phyloP scores from a whole-genome alignment of 1,284 basidiomycete species.

The Leccinum pachyderme region DNA sequence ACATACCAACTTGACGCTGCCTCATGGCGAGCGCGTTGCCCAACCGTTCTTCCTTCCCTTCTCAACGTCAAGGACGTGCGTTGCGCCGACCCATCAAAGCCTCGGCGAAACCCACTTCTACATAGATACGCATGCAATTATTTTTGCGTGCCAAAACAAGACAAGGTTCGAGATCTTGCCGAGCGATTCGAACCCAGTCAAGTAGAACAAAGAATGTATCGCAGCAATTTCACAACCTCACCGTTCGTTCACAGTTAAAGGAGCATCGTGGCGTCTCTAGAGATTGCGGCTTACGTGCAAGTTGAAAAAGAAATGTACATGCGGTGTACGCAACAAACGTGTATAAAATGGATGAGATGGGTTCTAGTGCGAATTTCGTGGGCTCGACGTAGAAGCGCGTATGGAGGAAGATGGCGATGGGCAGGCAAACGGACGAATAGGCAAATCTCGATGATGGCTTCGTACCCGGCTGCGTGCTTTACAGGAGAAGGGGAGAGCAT shows the following conservation, averaged over 20 bases:
- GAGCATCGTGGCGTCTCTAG: conserved; percentile 17
- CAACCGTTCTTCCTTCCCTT: conserved; percentile 3
- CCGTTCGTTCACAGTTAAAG: conserved; percentile 5
- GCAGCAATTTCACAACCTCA: conserved; percentile 14
- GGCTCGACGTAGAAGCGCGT: not conserved
- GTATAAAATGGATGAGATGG: conserved; percentile 7
- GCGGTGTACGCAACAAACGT: conserved; percentile 17
- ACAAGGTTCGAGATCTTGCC: conserved; percentile 22
- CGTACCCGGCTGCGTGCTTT: not conserved
- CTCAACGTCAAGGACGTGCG: not conserved
- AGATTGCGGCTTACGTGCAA: conserved; percentile 13
- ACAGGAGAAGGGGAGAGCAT: not conserved
- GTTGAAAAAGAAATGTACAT: conserved; percentile 5
- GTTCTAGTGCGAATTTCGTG: conserved; percentile 3
- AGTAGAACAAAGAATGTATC: conserved; percentile 5
- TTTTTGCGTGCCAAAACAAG: not conserved
- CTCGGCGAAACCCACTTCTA: conserved; percentile 27
- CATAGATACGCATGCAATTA: not conserved
- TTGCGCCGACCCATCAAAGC: conserved; percentile 20
- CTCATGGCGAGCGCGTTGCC: conserved; percentile 31
- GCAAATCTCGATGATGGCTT: conserved; percentile 1
- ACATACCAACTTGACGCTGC: conserved; percentile 3
- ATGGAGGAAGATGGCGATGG: not conserved
- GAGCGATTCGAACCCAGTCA: not conserved
- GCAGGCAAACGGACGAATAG: not conserved